Evolutionary conservation across 192 early-diverging fungal species (phyloP).

Genomic region (Coemansia sp.): DNA sequence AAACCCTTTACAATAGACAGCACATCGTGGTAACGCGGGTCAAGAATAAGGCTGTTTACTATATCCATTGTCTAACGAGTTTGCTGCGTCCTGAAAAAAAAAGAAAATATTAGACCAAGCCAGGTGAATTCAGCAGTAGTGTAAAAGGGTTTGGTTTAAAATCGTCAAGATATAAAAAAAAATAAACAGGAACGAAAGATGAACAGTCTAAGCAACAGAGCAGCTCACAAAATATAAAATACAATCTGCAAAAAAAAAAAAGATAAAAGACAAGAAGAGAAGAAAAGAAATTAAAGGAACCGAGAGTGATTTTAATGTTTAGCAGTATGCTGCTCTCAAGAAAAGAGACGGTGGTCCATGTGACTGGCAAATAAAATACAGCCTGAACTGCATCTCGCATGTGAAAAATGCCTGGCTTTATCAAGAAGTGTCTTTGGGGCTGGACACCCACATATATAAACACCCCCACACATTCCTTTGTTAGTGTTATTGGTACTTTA

Average conservation of each 20-base stretch:
- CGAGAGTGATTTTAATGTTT: neutral
- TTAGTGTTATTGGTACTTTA: neutral
- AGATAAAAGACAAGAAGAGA: neutral
- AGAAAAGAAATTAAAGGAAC: neutral
- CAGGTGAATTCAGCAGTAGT: neutral
- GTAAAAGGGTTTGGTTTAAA: too few species aligned
- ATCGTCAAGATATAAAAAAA: neutral
- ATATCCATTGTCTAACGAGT: conserved; percentile 10
- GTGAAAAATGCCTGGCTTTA: conserved; percentile 1
- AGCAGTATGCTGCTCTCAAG: neutral
- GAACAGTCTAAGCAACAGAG: neutral
- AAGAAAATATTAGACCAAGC: neutral
- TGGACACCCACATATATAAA: neutral
- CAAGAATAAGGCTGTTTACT: conserved; percentile 57
- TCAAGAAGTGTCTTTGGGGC: neutral
- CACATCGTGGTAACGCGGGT: conserved; percentile 78
- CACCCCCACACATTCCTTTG: neutral
- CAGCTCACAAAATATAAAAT: neutral
- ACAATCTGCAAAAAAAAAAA: neutral
- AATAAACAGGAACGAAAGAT: neutral
- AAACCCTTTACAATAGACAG: conserved; percentile 88
- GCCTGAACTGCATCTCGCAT: conserved; percentile 3
- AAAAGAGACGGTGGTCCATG: conserved; percentile 7
- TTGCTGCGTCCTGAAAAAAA: neutral
- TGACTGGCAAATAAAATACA: conserved; percentile 1